Percentiles rank a stretch among this genome's conserved stretches.
Evolutionary conservation across 306 rosid genomes (phyloP).

Genomic region (Sicyos baderoa): DNA sequence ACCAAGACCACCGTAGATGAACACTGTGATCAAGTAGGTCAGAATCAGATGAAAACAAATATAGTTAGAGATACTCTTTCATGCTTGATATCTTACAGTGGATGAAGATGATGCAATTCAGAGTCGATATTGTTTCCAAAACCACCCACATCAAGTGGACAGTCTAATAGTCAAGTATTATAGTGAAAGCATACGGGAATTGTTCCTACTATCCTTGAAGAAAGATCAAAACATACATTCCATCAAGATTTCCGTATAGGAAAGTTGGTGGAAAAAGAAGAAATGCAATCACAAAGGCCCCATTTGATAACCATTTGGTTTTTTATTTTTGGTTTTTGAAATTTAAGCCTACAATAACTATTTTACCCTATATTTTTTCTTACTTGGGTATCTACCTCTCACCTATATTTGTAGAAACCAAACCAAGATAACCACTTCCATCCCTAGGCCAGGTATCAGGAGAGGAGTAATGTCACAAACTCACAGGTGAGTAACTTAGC

Average conservation of each 20-base stretch:
- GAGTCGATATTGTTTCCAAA: neutral
- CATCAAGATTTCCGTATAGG: neutral
- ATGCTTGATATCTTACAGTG: neutral
- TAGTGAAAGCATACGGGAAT: neutral
- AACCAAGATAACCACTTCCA: no score
- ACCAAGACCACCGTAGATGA: neutral
- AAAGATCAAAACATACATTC: neutral
- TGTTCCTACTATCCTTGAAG: neutral
- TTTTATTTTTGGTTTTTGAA: no score
- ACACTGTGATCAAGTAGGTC: no score
- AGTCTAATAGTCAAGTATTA: neutral
- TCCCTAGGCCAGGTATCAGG: no score
- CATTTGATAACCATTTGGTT: no score
- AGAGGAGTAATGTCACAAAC: no score
- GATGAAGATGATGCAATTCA: neutral
- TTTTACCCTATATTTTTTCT: no score
- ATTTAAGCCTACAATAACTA: no score
- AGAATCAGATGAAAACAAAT: no score
- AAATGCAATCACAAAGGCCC: neutral
- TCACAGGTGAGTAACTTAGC: no score
- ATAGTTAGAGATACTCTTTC: neutral
- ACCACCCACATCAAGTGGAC: neutral
- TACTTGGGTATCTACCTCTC: no score
- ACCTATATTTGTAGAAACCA: no score
- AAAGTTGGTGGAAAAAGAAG: neutral